Evolutionary conservation across 2,329 filamentous ascomycete species (phyloP), one percentile per base, ranked within the genome.

Genomic region (Curvularia hawaiiensis): DNA sequence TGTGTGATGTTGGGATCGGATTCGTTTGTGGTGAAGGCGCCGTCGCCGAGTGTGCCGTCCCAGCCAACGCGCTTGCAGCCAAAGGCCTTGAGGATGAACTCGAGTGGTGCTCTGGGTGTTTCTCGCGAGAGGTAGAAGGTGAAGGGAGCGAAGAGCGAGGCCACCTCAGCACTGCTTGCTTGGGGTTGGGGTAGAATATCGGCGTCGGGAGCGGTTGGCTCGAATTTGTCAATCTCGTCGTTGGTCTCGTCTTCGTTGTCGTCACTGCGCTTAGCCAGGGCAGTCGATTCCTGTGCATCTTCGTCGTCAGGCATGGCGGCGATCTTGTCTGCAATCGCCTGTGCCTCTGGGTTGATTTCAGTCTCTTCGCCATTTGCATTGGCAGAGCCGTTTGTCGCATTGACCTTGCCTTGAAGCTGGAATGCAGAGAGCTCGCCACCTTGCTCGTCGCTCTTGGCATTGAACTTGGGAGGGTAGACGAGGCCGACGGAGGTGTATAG

Each of bases 41-140:
- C 95, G 61, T 92, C 93, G 51, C 95, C 95, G 20, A 97, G 84
- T 22, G 96, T 89, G 31, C 87, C 84, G 72, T 98, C 94, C 95
- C 95, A 99, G 41, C 93, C 95, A 66, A 99, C 89, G 44, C 94
- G 87, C 81, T 94, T 97, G 82, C 94, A 98, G 62, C 95, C 95
- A 72, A 98, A 99, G 3, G 94, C 86, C 72, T 93, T 90, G 52
- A 99, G 85, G 53, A 99, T 85, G 74, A 99, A 97, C 76, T 99
- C 95, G 22, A 99, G 82, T 3, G 95, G 88, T 64, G 92, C 90
- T 64, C 93, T 87, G 14, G 95, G 95, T 3, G 94, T 93, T 80
- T 99, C 95, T 69, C 95, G 90, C 38, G 94, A 97, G 43, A 99
- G 85, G 79, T 89, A 99, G 80, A 99, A 88, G 31, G 92, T 97